Evolutionary conservation across 768 basidiomycete genomes (phyloP).

Genomic region (Pleurotus ostreatus): DNA sequence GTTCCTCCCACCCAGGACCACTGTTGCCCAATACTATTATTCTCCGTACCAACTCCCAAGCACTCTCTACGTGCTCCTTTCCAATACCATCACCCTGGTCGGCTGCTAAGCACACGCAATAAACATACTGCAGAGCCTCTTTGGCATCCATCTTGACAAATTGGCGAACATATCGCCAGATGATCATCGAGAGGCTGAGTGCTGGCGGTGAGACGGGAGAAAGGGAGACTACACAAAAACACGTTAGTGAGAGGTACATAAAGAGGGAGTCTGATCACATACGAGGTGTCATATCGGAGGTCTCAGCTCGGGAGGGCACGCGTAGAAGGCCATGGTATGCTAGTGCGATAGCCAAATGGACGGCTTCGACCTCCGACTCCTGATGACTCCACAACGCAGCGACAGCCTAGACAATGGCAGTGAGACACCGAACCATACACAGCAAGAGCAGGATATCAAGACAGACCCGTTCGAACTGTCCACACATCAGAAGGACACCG

Average conservation of each 20-base stretch:
- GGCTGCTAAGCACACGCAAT: conserved; percentile 73
- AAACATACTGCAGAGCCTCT: conserved; percentile 93
- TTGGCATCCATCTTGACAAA: conserved; percentile 92
- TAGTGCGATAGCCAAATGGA: conserved; percentile 89
- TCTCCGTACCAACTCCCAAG: conserved; percentile 76
- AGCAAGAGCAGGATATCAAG: not conserved
- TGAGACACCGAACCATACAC: not conserved
- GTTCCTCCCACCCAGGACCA: conserved; percentile 84
- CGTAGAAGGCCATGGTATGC: conserved; percentile 91
- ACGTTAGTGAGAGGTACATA: not conserved
- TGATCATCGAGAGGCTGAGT: conserved; percentile 76
- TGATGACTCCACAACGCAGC: conserved; percentile 85
- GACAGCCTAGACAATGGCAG: conserved; percentile 58
- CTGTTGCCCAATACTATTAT: conserved; percentile 77
- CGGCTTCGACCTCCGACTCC: conserved; percentile 87
- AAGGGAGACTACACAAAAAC: conserved; percentile 49
- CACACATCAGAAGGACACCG: conserved; percentile 82
- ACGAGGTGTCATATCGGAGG: conserved; percentile 83
- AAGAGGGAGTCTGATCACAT: conserved; percentile 23
- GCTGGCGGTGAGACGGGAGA: conserved; percentile 67
- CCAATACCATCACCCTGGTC: conserved; percentile 70
- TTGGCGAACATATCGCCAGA: conserved; percentile 90
- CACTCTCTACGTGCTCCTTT: conserved; percentile 78
- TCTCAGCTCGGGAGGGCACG: conserved; percentile 75
- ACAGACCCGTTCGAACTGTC: conserved; percentile 88